phyloP scores from a whole-genome alignment of 1,139 yeast species.

The Geotrichum candidum region DNA sequence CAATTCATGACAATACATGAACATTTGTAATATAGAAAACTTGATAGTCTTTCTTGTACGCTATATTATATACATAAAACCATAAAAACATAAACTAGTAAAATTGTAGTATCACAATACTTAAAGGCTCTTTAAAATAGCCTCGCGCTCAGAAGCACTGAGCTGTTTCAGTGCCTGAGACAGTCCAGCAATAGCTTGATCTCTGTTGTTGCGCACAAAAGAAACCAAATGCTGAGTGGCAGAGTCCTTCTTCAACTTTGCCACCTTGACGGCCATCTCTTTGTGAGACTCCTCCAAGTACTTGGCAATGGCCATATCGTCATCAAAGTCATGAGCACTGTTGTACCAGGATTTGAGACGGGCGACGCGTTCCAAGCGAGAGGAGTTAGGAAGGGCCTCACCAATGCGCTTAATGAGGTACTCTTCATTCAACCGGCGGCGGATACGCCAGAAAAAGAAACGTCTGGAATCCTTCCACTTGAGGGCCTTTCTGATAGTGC shows the following conservation, averaged over 20 bases:
- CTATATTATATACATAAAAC: not conserved
- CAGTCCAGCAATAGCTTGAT: slow-evolving; percentile 50
- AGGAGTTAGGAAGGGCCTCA: slow-evolving; percentile 54
- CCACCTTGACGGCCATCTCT: slow-evolving; percentile 54
- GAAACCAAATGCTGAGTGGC: slow-evolving; percentile 24
- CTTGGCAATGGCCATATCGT: slow-evolving; percentile 73
- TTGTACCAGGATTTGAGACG: slow-evolving; percentile 86
- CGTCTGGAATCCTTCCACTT: slow-evolving; percentile 88
- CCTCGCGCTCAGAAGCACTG: slow-evolving; percentile 56
- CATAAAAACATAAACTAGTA: not conserved
- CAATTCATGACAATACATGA: no score
- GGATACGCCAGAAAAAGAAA: slow-evolving; percentile 97
- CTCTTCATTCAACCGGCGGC: slow-evolving; percentile 93
- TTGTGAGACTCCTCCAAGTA: slow-evolving; percentile 82
- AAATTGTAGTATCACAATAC: not conserved
- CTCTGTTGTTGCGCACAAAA: slow-evolving; percentile 39
- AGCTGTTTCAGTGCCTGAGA: slow-evolving; percentile 56
- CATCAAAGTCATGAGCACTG: slow-evolving; percentile 58
- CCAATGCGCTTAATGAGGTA: slow-evolving; percentile 72
- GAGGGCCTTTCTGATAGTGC: slow-evolving; percentile 76
- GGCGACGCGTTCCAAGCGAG: slow-evolving; percentile 76
- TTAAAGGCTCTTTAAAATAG: slow-evolving; percentile 35
- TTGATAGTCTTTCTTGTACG: not conserved
- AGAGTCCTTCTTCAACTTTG: slow-evolving; percentile 41
- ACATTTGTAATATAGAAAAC: no score